A percentile compares a stretch with the other conserved stretches of the same genome.
These are phyloP conservation scores for Fusarium sp. DNA, from an alignment of 2,329 filamentous ascomycete genomes.

Conservation along the genomic window DNA sequence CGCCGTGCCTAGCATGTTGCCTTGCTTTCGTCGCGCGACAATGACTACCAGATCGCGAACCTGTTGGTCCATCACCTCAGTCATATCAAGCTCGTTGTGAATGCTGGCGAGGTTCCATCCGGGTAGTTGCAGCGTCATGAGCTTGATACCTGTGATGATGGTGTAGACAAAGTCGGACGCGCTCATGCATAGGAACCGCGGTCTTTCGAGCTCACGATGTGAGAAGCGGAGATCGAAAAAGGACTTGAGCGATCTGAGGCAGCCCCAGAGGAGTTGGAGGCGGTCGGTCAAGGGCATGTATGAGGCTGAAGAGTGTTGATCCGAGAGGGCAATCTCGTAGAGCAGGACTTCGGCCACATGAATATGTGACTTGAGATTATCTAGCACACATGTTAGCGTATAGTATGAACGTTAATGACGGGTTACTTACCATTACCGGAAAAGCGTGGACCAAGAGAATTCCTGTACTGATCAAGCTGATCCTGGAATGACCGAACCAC, in stretches of 20 bases:
- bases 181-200: conserved; percentile 57
- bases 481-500: conserved; percentile 59
- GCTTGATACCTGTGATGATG: conserved; percentile 59
- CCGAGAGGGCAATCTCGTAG: conserved; percentile 60
- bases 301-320: conserved; percentile 47
- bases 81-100: conserved; percentile 50
- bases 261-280: conserved; percentile 60
- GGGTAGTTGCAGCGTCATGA: conserved; percentile 58
- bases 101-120: conserved; percentile 59
- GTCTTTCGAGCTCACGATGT: conserved; percentile 48
- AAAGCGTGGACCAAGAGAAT: conserved; percentile 51
- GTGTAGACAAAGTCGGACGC: conserved; percentile 62
- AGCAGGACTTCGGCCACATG: conserved; percentile 60
- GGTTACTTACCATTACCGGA: conserved; percentile 49
- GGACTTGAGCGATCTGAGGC: conserved; percentile 54
- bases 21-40: conserved; percentile 46
- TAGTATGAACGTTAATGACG: background rate
- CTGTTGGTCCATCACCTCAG: conserved; percentile 44
- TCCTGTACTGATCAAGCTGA: conserved; percentile 55
- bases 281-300: conserved; percentile 54
- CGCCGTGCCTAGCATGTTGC: conserved; percentile 31
- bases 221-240: conserved; percentile 56
- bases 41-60: conserved; percentile 47
- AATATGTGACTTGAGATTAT: conserved; percentile 56
- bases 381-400: conserved; percentile 42